Percentiles rank a stretch among this genome's conserved stretches.
Conservation (phyloP, 2,329 filamentous ascomycete species). For the Diplodia intermedia region DNA sequence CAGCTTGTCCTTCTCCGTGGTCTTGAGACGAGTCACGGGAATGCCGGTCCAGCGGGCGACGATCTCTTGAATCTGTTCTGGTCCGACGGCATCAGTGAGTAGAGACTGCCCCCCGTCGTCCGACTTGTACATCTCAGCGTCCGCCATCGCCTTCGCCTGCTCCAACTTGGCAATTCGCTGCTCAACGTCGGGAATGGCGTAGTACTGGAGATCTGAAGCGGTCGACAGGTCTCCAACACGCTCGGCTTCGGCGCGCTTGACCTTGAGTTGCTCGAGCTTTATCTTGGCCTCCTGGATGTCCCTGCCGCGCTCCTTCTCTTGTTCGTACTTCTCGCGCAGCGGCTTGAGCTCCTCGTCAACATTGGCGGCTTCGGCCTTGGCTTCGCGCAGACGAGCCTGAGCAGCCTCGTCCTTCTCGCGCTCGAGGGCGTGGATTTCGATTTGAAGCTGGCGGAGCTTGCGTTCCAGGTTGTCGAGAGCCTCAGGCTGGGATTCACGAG, state of each 20-base stretch:
- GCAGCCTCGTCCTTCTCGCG: conserved; percentile 96
- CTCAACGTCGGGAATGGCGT: conserved; percentile 93
- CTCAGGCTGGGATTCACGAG: conserved; percentile 94
- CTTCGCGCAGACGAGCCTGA: conserved; percentile 78
- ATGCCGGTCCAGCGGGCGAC: conserved; percentile 98
- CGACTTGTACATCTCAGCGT: conserved; percentile 68
- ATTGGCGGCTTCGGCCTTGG: conserved; percentile 90
- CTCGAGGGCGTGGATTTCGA: conserved; percentile 93
- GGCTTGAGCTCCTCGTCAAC: conserved; percentile 92
- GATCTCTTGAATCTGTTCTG: conserved; percentile 99
- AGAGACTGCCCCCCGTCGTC: conserved; percentile 66
- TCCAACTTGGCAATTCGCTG: conserved; percentile 81
- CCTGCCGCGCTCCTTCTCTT: conserved; percentile 87
- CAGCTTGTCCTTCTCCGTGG: conserved; percentile 97
- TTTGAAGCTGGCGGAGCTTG: conserved; percentile 86
- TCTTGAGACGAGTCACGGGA: conserved; percentile 90
- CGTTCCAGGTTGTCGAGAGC: conserved; percentile 94
- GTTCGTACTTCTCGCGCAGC: conserved; percentile 93
- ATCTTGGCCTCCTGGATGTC: conserved; percentile 94
- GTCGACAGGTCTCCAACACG: conserved; percentile 82
- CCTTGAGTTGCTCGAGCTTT: conserved; percentile 89
- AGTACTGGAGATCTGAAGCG: conserved; percentile 94
- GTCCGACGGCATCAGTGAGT: conserved; percentile 91
- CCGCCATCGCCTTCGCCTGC: conserved; percentile 76
- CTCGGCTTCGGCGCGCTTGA: conserved; percentile 92